Base-by-base conservation (phyloP, 768 basidiomycete genomes). In the Gloeopeniophorella convolvens region DNA sequence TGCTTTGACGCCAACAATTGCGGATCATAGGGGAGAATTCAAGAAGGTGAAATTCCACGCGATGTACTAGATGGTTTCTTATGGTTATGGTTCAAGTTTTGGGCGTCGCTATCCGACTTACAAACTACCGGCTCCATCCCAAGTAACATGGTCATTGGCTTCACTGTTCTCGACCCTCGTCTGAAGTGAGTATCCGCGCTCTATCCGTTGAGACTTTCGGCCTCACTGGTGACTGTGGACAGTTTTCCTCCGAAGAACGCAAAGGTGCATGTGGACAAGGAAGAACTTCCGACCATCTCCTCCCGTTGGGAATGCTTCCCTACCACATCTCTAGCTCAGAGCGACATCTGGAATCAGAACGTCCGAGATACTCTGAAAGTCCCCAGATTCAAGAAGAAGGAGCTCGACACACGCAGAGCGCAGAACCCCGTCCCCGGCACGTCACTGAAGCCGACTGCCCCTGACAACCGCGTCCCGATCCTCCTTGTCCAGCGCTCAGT, bases 191-290 rank as follows among this genome's bases (percentile, higher is more conserved):
- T 64, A 21, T 41, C 34, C 27, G 30, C 16, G 8, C 10, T 23
- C n/a, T 35, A 16, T n/a, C n/a, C n/a, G n/a, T 28, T 49, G 27
- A 23, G 36, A 8, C 10, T 30, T 31, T 28, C 21, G 7, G 34
- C 30, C 24, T 36, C 11, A 30, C 9, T 24, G 40, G 27, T 26
- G 28, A 48, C 5, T 42, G 9, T 45, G 13, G 15, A 10, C 11
- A 94, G 92, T 57, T 94, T 91, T 61, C 91, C 92, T 42, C 92
- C 90, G 0, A 80, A 83, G 63, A 86, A 88, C 58, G 76, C 80
- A 2, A 80, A 80, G 61, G 62, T 72, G 3, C 62, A 65, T 4
- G 39, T 64, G 5, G 62, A 64, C 11, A 55, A 63, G 18, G 32
- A 61, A 41, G 42, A 52, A 20, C 56, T 67, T 42, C 54, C 68